These are phyloP conservation scores for Fusarium pseudograminearum DNA, from an alignment of 2,329 filamentous ascomycete genomes.

Conservation along the genomic window DNA sequence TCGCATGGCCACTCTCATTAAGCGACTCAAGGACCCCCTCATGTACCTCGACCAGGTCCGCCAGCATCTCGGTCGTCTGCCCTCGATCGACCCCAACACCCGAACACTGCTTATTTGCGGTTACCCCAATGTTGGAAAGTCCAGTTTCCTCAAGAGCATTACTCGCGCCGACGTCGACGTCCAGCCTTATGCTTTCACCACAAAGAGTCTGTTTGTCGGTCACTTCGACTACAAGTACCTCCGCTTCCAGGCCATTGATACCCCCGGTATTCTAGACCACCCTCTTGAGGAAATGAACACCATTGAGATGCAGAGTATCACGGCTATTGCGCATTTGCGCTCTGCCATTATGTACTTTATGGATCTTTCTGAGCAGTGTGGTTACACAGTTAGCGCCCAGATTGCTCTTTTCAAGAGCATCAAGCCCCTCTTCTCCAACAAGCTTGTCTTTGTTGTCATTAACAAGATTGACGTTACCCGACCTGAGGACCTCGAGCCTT, in stretches of 20 bases:
- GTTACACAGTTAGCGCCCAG: constrained; percentile 92
- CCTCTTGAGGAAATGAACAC: constrained; percentile 99
- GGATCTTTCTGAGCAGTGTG: constrained; percentile 96
- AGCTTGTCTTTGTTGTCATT: constrained; percentile 94
- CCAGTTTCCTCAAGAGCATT: constrained; percentile 91
- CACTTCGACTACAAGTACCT: constrained; percentile 92
- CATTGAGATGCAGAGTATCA: constrained; percentile 98
- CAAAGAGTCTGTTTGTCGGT: constrained; percentile 95
- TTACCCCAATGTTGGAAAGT: constrained; percentile 98
- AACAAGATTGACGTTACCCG: constrained; percentile 97
- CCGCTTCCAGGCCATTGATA: constrained; percentile 84
- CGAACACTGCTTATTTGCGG: constrained; percentile 95
- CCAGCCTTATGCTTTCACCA: constrained; percentile 98
- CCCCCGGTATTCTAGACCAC: constrained; percentile 97
- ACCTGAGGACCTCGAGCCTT: constrained; percentile 86
- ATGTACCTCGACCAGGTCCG: constrained; percentile 92
- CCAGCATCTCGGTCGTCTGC: constrained; percentile 96
- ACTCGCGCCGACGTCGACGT: constrained; percentile 96
- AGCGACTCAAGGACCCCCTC: constrained; percentile 92
- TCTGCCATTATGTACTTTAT: constrained; percentile 98
- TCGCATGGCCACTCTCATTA: constrained; percentile 98
- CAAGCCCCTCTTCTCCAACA: constrained; percentile 96
- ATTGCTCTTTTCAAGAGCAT: constrained; percentile 96
- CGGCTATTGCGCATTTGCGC: constrained; percentile 94
- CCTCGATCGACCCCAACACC: constrained; percentile 98